phyloP scores from a whole-genome alignment of 2,329 filamentous ascomycete species.

The Arthrinium puccinioides region DNA sequence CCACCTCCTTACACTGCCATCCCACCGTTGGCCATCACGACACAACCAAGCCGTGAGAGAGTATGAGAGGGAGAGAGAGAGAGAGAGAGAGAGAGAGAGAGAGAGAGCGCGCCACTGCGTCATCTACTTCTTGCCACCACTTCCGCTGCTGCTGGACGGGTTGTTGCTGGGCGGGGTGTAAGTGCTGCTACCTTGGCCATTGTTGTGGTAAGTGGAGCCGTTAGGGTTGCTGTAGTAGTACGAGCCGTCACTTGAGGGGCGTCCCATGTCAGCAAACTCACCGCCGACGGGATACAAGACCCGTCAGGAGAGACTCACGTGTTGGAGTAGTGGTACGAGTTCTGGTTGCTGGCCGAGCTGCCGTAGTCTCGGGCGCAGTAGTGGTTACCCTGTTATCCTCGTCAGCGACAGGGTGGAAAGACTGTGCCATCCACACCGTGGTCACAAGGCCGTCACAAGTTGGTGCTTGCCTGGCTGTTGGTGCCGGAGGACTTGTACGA shows the following conservation, averaged over 20 bases:
- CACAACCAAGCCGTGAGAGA: too few relatives aligned
- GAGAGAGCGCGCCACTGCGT: too few relatives aligned
- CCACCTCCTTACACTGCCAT: too few relatives aligned
- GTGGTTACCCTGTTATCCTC: slow-evolving; percentile 51
- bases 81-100: too few relatives aligned
- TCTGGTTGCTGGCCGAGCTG: slow-evolving; percentile 43
- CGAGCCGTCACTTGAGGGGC: slow-evolving; percentile 44
- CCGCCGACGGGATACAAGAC: background rate
- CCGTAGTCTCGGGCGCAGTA: slow-evolving; percentile 61
- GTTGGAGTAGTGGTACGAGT: slow-evolving; percentile 65
- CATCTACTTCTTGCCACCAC: slow-evolving; percentile 8
- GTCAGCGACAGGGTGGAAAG: background rate
- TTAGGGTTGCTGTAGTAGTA: slow-evolving; percentile 70
- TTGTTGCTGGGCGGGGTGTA: slow-evolving; percentile 49
- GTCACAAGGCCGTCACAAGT: background rate
- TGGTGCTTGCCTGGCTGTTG: slow-evolving; percentile 51
- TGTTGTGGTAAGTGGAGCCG: slow-evolving; percentile 62
- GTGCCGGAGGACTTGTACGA: slow-evolving; percentile 46
- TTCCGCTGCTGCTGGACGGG: slow-evolving; percentile 7
- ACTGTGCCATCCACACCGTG: background rate
- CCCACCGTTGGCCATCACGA: too few relatives aligned
- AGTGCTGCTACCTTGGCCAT: slow-evolving; percentile 46
- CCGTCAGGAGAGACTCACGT: slow-evolving; percentile 26
- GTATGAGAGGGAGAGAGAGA: too few relatives aligned
- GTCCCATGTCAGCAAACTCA: slow-evolving; percentile 2